Evolutionary conservation across 306 rosid genomes (phyloP).

Genomic region (Gleditsia sinensis): DNA sequence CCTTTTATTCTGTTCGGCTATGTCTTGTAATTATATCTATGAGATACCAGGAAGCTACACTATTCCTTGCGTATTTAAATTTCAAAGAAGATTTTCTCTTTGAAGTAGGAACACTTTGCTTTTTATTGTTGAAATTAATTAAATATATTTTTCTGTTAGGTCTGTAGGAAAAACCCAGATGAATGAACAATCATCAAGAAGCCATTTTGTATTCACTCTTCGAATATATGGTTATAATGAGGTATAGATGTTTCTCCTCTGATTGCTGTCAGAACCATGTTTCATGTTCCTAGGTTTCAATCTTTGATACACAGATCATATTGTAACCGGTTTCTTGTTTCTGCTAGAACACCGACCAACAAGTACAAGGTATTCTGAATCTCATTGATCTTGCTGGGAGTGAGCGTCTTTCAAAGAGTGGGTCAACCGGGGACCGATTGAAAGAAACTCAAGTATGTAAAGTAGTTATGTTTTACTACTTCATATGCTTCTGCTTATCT

Average conservation of each 20-base stretch:
- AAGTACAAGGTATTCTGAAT: constrained; percentile 91
- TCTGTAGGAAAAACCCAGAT: constrained; percentile 97
- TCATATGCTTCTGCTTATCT: constrained; percentile 16
- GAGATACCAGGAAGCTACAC: not conserved
- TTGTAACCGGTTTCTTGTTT: constrained; percentile 19
- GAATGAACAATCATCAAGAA: constrained; percentile 97
- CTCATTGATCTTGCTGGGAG: constrained; percentile 99
- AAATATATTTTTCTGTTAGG: constrained; percentile 43
- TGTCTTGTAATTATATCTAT: not conserved
- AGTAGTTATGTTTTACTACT: constrained; percentile 11
- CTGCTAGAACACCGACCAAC: constrained; percentile 86
- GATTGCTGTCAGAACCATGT: not conserved
- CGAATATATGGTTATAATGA: constrained; percentile 87
- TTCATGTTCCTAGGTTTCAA: constrained; percentile 2
- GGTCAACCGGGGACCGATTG: constrained; percentile 91
- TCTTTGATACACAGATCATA: constrained; percentile 17
- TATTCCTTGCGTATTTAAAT: too few species aligned
- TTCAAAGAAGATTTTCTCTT: not conserved
- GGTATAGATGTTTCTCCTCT: constrained; percentile 48
- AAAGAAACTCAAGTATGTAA: constrained; percentile 89
- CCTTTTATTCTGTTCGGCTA: not conserved
- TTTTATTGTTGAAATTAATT: not conserved
- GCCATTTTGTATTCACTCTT: constrained; percentile 97
- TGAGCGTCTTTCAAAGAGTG: constrained; percentile 96
- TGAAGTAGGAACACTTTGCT: too few species aligned